Base-by-base conservation (phyloP, 768 basidiomycete genomes). In the Naganishia vishniacii region DNA sequence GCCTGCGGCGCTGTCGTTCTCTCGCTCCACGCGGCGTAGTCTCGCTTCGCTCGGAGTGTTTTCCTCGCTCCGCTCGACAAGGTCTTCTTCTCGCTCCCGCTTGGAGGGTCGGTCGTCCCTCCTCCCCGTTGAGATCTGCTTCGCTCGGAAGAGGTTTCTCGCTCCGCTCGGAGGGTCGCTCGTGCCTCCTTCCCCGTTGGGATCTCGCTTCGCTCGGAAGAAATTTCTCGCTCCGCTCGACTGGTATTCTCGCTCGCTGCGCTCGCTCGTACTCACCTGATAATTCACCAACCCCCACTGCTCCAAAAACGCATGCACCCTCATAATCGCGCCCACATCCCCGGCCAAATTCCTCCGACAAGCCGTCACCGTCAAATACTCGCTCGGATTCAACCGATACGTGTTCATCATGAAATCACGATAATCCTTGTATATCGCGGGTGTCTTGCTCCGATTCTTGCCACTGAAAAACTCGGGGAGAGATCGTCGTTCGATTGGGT, bases 401-500 rank as follows among this genome's bases (percentile, higher is more conserved):
- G 95, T 92, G 80, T 99, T 97, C 77, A 99, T 85, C 94, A 99
- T 99, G 71, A 99, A 99, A 81, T 99, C 94, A 65, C 95, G 86
- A 73, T 99, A 99, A 76, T 99, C 94, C 78, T 98, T 98, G 82
- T 98, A 99, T 67, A 97, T 91, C 20, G 89, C 82, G 0, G 95
- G 94, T 1, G 94, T 95, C 80, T 99, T 99, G 67, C 86, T 88
- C 62, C 93, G 80, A 77, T 98, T 97, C 59, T 91, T 83, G 47
- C 88, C 89, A 75, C 91, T 92, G 84, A 99, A 99, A 82, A 98
- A 99, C 78, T 99, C 95, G 34, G 95, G 95, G 29, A 99, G 81
- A 0, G 91, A 88, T 68, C 90, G 85, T 48, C 86, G 84, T 78
- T 99, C 95, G 66, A 98, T 88, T 11, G 88, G 84, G 72, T 95